Evolutionary conservation across 148 eudicot genomes (phyloP), one percentile per base, ranked within the genome.

Genomic region (Chenopodium album): DNA sequence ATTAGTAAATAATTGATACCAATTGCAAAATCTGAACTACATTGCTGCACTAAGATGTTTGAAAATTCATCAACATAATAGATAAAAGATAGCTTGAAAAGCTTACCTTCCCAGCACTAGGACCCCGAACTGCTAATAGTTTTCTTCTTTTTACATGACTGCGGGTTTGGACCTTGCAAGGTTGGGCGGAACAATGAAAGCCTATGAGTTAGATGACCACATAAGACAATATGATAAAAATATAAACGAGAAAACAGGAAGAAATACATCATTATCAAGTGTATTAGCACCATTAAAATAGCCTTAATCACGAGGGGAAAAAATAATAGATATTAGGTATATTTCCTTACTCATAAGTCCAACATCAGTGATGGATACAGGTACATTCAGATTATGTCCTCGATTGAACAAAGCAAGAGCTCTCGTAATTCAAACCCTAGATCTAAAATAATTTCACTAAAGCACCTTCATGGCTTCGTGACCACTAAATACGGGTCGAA

Each of bases 141-240:
- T 88, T 92, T 91, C 79, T 92, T 95, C 90, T 87, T 89, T 87
- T 89, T 92, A 80, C 98, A 89, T 8, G 98, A 95, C 34, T 93
- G 94, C 28, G 98, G 98, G 79, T 95, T 95, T 72, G 98, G 97
- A 83, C 94, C 98, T 98, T 95, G 90, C 81, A 87, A 82, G 47
- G 37, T 80, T 63, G 71, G 10, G 50, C 5, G 68, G 41, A 41
- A 26, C 77, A 59, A 34, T 52, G 44, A n/a, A 71, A 47, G 16
- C n/a, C 59, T 17, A 23, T 19, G 22, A 63, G 66, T 54, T 32
- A 73, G 54, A 80, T 13, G 12, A 29, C 47, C 47, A 52, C 41
- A 66, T 65, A 65, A 65, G 77, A 31, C 62, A 46, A 54, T 23
- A 56, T n/a, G 65, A 12, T 14, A 9, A 71, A 34, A 82, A 50